These are phyloP conservation scores for Chlamydomonas sphaeroides DNA, from an alignment of 139 green algal genomes.

Conservation along the genomic window DNA sequence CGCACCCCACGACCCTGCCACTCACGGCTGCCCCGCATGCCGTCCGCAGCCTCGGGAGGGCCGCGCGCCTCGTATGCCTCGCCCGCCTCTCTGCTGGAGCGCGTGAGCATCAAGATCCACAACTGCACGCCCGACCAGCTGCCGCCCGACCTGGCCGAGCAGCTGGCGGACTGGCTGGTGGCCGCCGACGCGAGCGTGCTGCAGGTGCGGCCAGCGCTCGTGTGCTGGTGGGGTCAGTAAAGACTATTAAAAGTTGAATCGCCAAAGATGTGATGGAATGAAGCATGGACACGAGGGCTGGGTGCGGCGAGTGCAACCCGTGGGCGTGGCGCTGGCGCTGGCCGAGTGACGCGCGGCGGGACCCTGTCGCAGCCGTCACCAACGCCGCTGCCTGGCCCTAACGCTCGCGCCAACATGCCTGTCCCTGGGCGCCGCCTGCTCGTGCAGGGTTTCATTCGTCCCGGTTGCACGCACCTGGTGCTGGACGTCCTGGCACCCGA, in stretches of 20 bases:
- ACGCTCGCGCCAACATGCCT: no score
- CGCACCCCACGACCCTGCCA: no score
- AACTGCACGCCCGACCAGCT: slow-evolving; percentile 25
- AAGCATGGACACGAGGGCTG: no score
- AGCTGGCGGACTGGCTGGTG: slow-evolving; percentile 5
- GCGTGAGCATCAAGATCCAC: slow-evolving; percentile 44
- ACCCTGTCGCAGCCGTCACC: no score
- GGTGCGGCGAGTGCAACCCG: no score
- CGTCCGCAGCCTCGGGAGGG: slow-evolving; percentile 19
- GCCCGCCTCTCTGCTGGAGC: slow-evolving; percentile 35
- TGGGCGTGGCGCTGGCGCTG: background rate
- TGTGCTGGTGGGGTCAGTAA: no score
- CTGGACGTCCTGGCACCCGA: slow-evolving; percentile 10
- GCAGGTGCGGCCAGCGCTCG: no score
- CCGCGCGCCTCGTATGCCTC: slow-evolving; percentile 13
- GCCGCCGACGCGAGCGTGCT: slow-evolving; percentile 2
- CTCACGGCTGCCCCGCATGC: no score
- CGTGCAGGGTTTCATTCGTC: slow-evolving; percentile 35
- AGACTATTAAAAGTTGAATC: no score
- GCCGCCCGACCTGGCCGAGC: slow-evolving; percentile 2
- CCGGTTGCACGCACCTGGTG: slow-evolving; percentile 20
- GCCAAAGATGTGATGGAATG: no score
- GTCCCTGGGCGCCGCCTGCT: no score
- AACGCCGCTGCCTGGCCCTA: background rate
- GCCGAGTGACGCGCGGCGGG: no score